phyloP scores from a whole-genome alignment of 805 yeast species.

The Metschnikowia matae region DNA sequence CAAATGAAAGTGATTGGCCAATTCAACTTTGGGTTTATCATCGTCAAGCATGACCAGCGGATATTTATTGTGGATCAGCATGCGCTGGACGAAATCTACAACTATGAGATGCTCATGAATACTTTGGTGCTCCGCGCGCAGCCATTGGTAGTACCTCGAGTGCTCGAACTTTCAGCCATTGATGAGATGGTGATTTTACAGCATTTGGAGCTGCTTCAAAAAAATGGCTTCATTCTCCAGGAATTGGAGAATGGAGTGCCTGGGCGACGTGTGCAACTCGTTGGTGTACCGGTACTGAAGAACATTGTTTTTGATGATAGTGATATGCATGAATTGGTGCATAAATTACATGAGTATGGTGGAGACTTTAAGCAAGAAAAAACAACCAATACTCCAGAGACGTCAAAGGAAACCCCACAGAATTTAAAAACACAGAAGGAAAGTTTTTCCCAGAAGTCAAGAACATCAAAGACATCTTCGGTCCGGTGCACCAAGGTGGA shows the following conservation, averaged over 20 bases:
- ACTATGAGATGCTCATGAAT: constrained; percentile 68
- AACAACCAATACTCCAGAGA: neutral
- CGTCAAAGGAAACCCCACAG: too few relatives aligned
- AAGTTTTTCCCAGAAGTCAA: too few relatives aligned
- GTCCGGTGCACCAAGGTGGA: constrained; percentile 70
- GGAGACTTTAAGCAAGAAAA: neutral
- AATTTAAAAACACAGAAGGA: too few relatives aligned
- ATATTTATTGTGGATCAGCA: constrained; percentile 93
- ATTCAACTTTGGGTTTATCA: constrained; percentile 94
- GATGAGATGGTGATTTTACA: constrained; percentile 75
- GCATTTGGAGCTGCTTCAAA: constrained; percentile 50
- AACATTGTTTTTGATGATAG: constrained; percentile 58
- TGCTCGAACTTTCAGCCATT: constrained; percentile 66
- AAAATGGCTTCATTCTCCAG: constrained; percentile 67
- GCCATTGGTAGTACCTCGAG: constrained; percentile 54
- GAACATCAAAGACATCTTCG: neutral
- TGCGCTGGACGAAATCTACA: constrained; percentile 94
- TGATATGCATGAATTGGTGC: constrained; percentile 76
- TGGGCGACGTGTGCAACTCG: constrained; percentile 52
- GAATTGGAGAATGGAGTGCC: constrained; percentile 49
- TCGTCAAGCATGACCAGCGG: constrained; percentile 51
- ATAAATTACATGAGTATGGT: constrained; percentile 52
- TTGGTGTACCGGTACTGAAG: constrained; percentile 71
- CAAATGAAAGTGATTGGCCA: constrained; percentile 85
- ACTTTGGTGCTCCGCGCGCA: constrained; percentile 54